Evolutionary conservation across 78 protist genomes (phyloP).

Genomic region (Guillardia theta): DNA sequence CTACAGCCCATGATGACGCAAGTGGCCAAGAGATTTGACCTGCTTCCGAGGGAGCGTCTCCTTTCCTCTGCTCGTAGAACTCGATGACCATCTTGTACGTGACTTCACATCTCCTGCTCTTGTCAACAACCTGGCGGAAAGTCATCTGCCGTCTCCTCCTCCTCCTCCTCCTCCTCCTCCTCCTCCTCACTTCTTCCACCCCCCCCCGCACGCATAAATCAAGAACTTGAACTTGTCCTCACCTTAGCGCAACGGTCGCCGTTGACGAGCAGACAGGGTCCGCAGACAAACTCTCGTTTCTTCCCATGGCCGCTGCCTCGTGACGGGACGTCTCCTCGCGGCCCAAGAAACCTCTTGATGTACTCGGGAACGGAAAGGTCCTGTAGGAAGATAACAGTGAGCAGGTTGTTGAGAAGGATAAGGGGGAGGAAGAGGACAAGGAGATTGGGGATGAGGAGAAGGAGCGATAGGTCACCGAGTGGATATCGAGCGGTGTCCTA

Average conservation of each 20-base stretch:
- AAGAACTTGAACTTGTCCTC: too few species aligned
- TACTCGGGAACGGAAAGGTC: neutral
- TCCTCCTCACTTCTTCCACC: neutral
- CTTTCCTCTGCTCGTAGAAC: neutral
- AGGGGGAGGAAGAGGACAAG: too few species aligned
- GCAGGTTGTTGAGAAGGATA: too few species aligned
- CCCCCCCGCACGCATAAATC: neutral
- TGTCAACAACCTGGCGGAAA: neutral
- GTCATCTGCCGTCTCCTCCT: neutral
- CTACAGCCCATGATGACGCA: neutral
- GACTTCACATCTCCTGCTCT: neutral
- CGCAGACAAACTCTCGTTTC: neutral
- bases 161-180: neutral
- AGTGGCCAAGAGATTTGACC: too few species aligned
- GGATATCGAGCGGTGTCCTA: neutral
- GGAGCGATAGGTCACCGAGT: too few species aligned
- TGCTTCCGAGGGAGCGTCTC: neutral
- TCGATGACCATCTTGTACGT: conserved; percentile 37
- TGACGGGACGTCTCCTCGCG: neutral
- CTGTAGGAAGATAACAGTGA: too few species aligned
- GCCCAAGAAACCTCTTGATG: neutral
- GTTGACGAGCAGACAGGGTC: neutral
- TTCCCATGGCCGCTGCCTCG: neutral
- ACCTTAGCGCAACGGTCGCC: conserved; percentile 13
- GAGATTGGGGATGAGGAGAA: too few species aligned